Evolutionary conservation across 1,284 basidiomycete genomes (phyloP), one percentile per base, ranked within the genome.

Genomic region (Stygiomarasmius scandens): DNA sequence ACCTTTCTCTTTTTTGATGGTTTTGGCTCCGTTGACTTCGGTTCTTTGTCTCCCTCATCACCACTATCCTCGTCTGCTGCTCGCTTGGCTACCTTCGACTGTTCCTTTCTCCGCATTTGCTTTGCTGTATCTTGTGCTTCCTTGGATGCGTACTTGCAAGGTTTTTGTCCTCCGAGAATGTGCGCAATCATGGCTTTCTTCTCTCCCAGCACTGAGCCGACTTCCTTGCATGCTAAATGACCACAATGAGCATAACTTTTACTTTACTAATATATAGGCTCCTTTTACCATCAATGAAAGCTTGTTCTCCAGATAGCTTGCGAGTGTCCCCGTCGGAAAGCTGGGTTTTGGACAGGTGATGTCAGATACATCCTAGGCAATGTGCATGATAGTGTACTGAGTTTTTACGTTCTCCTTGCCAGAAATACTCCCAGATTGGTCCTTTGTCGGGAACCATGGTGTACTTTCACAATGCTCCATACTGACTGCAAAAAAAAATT

Each of bases 1-100:
- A 29, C 27, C 51, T 57, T 62, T 1, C 47, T 1, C 54, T 62
- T 59, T 49, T 57, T 57, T 24, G 25, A 38, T 3, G 49, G 32
- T 43, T 19, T 19, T 5, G 16, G 1, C 34, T 19, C 38, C 8
- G n/a, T 32, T 32, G 29, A 41, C 38, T n/a, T 41, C 38, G 10
- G 32, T 16, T n/a, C 47, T 19, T 9, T 47, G 22, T 22, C 47
- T 36, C 23, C 58, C 22, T 55, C 45, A 47, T 54, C 53, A 49
- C 16, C 43, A 19, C n/a, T 29, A n/a, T 49, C 47, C 20, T 23
- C 10, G 24, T 29, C 47, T n/a, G 24, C 20, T 27, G 19, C 16
- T 27, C 22, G 22, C 16, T 27, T 24, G 6, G 29, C 29, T 32
- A 32, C 29, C 29, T 32, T 32, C 12, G 29, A 32, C 46, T 29